Conservation (phyloP, 2,329 filamentous ascomycete genomes). For the Cercospora zeina region DNA sequence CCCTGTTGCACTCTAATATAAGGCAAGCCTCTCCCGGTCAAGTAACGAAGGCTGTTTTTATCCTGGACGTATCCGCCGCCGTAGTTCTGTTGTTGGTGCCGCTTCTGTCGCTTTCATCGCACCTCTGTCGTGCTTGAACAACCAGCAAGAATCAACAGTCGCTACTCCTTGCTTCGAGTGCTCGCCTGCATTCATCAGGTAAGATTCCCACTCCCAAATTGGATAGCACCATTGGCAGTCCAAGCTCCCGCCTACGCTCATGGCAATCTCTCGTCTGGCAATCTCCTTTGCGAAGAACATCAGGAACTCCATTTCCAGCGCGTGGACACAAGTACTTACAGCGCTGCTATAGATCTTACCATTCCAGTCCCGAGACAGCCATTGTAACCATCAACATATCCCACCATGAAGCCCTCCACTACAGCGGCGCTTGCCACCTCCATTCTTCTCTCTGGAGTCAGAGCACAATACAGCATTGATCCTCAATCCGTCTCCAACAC, state of each 20-base stretch:
- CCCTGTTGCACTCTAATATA: conserved; percentile 16
- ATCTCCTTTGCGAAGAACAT: background rate
- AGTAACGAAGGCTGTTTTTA: conserved; percentile 12
- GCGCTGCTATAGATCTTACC: background rate
- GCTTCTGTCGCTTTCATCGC: conserved; percentile 11
- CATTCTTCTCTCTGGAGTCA: conserved; percentile 52
- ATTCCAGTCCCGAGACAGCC: background rate
- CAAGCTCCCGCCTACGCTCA: conserved; percentile 4
- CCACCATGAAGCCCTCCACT: conserved; percentile 49
- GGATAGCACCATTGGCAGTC: conserved; percentile 4
- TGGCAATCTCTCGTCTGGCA: conserved; percentile 4
- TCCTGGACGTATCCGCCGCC: conserved; percentile 14
- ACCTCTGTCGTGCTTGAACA: background rate
- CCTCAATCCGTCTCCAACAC: conserved; percentile 59
- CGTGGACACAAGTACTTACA: conserved; percentile 18
- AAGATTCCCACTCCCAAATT: background rate
- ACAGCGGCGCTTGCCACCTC: conserved; percentile 52
- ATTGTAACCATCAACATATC: conserved; percentile 19
- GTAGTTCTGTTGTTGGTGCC: background rate
- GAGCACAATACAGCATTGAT: conserved; percentile 59
- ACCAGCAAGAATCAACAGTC: conserved; percentile 10
- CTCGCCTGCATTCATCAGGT: conserved; percentile 4
- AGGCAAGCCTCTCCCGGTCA: conserved; percentile 17
- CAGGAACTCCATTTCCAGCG: background rate
- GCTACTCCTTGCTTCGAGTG: conserved; percentile 19